Conservation (phyloP, 2,329 filamentous ascomycete genomes). For the Epichloe coenophiala region DNA sequence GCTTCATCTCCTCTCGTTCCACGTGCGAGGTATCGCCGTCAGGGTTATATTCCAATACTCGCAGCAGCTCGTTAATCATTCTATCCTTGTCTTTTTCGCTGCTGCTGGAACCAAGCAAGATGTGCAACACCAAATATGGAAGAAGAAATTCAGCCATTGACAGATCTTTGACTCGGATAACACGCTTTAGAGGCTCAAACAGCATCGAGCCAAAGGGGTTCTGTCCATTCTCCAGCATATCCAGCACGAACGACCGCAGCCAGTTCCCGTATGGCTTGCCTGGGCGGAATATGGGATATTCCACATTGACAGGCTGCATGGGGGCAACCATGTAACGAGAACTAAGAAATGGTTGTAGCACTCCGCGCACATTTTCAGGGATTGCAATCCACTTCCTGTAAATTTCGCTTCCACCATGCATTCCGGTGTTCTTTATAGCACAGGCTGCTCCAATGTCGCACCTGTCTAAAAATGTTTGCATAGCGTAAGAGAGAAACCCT, state of each 20-base stretch:
- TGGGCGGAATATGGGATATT: conserved; percentile 67
- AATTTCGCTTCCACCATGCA: conserved; percentile 39
- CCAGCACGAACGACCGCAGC: conserved; percentile 68
- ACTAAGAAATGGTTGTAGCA: conserved; percentile 74
- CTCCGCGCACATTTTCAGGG: conserved; percentile 64
- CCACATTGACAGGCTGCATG: conserved; percentile 39
- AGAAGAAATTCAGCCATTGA: conserved; percentile 79
- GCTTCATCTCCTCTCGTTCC: conserved; percentile 62
- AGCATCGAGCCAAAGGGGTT: conserved; percentile 61
- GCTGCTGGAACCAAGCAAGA: conserved; percentile 56
- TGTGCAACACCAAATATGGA: conserved; percentile 74
- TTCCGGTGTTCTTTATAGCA: conserved; percentile 24
- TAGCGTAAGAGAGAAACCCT: conserved; percentile 83
- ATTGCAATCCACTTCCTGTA: conserved; percentile 67
- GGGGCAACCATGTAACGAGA: conserved; percentile 68
- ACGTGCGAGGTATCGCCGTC: conserved; percentile 37
- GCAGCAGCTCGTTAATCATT: conserved; percentile 60
- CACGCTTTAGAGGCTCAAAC: conserved; percentile 67
- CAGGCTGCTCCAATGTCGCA: conserved; percentile 56
- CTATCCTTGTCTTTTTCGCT: conserved; percentile 48
- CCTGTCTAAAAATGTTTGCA: conserved; percentile 78
- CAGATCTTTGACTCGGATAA: conserved; percentile 75
- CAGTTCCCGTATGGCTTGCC: conserved; percentile 62
- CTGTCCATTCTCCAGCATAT: conserved; percentile 67
- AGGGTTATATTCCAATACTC: conserved; percentile 53